Percentiles rank a stretch among this genome's conserved stretches.
phyloP scores from a whole-genome alignment of 2,329 filamentous ascomycete species.

The Blastomyces silverae region DNA sequence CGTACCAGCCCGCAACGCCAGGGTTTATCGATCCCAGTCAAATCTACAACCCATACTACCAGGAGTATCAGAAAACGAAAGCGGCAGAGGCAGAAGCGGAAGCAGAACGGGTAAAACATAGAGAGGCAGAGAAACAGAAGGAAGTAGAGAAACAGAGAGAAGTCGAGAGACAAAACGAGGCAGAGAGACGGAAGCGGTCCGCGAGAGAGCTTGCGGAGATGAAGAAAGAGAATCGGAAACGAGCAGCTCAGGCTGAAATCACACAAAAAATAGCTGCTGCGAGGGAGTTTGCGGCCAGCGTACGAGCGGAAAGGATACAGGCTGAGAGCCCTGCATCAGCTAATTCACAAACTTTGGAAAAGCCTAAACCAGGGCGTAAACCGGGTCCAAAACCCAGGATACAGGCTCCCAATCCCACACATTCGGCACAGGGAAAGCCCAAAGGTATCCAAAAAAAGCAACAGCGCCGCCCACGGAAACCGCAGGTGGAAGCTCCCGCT shows the following conservation, averaged over 20 bases:
- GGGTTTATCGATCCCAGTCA: slow-evolving; percentile 49
- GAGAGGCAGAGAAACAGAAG: slow-evolving; percentile 22
- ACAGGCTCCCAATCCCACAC: not conserved
- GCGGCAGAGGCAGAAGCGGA: slow-evolving; percentile 34
- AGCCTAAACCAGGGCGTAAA: not conserved
- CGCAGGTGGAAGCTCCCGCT: not conserved
- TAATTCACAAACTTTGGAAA: slow-evolving; percentile 9
- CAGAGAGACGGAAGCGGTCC: slow-evolving; percentile 24
- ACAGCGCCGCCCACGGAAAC: too few species aligned
- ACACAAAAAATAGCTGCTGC: slow-evolving; percentile 8
- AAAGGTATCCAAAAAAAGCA: not conserved
- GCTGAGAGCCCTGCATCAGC: slow-evolving; percentile 5
- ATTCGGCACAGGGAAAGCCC: not conserved
- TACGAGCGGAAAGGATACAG: not conserved
- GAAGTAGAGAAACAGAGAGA: slow-evolving; percentile 19
- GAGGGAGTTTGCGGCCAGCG: slow-evolving; percentile 11
- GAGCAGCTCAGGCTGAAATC: slow-evolving; percentile 21
- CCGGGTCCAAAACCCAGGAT: slow-evolving; percentile 12
- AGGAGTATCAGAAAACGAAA: slow-evolving; percentile 41
- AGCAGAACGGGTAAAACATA: slow-evolving; percentile 18
- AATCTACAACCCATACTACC: slow-evolving; percentile 49
- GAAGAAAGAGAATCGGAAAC: slow-evolving; percentile 22
- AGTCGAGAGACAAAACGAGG: slow-evolving; percentile 21
- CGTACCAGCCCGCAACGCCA: slow-evolving; percentile 23
- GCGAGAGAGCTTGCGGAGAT: slow-evolving; percentile 9